Conservation (phyloP, 805 yeast genomes). For the Kodamaea laetipori region DNA sequence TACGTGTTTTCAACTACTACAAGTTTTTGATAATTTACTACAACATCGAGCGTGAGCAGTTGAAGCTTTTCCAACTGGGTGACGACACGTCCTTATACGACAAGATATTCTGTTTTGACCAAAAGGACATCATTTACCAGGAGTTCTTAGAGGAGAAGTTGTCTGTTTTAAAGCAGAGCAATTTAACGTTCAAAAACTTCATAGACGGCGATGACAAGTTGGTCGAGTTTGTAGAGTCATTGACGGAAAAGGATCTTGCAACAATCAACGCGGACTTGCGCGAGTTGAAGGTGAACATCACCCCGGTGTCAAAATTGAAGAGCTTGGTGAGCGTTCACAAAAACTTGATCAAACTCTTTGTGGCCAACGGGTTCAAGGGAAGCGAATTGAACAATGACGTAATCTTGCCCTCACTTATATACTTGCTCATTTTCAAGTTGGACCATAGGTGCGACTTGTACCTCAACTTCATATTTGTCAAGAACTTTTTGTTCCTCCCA, state of each 20-base stretch:
- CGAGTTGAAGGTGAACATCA: slow-evolving; percentile 23
- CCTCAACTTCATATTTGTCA: slow-evolving; percentile 40
- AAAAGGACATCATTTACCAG: slow-evolving; percentile 39
- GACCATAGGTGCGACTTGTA: slow-evolving; percentile 29
- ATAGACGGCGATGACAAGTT: slow-evolving; percentile 23
- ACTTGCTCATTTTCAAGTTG: slow-evolving; percentile 33
- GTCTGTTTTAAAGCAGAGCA: slow-evolving; percentile 24
- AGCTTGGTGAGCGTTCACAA: slow-evolving; percentile 37
- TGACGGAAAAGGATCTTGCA: slow-evolving; percentile 20
- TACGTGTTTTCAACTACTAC: slow-evolving; percentile 44
- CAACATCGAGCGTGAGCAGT: slow-evolving; percentile 37
- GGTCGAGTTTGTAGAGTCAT: slow-evolving; percentile 19
- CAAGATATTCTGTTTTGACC: slow-evolving; percentile 42
- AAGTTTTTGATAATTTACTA: slow-evolving; percentile 38
- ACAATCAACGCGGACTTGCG: slow-evolving; percentile 21
- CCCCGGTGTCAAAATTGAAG: slow-evolving; percentile 37
- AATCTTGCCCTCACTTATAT: slow-evolving; percentile 43
- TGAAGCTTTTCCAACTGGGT: slow-evolving; percentile 29
- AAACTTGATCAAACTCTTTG: slow-evolving; percentile 21
- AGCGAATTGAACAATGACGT: slow-evolving; percentile 39
- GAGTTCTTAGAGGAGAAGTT: slow-evolving; percentile 39
- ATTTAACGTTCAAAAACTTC: slow-evolving; percentile 33
- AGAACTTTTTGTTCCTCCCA: slow-evolving; percentile 35
- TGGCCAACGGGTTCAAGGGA: slow-evolving; percentile 21
- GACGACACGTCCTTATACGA: slow-evolving; percentile 38